phyloP scores from a whole-genome alignment of 495 filamentous ascomycete genomes.

The Trichodelitschia bisporula region DNA sequence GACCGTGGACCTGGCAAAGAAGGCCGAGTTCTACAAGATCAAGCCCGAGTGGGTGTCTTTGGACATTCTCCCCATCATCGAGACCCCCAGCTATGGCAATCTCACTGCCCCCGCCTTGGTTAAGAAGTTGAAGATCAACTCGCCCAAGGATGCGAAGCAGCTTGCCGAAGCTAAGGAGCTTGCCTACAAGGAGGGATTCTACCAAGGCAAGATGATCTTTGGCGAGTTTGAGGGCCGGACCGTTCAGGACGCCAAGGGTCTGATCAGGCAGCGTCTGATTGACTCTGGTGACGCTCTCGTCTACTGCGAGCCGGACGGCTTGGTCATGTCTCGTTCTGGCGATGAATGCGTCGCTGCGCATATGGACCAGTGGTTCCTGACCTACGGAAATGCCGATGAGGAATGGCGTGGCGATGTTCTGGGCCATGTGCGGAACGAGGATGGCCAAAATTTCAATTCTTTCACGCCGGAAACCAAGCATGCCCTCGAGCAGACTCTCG shows the following conservation, averaged over 20 bases:
- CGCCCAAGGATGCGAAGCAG: slow-evolving; percentile 77
- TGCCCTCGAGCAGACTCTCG: slow-evolving; percentile 56
- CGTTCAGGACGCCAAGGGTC: slow-evolving; percentile 65
- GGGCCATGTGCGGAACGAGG: slow-evolving; percentile 42
- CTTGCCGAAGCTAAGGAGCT: slow-evolving; percentile 84
- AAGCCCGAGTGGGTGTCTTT: slow-evolving; percentile 90
- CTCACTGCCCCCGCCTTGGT: slow-evolving; percentile 61
- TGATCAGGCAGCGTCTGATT: slow-evolving; percentile 58
- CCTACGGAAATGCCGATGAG: slow-evolving; percentile 50
- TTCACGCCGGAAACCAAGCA: slow-evolving; percentile 60
- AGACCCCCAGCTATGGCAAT: slow-evolving; percentile 74
- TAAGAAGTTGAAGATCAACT: slow-evolving; percentile 86
- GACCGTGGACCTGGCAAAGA: slow-evolving; percentile 68
- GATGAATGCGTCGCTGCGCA: slow-evolving; percentile 84
- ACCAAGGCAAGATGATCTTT: slow-evolving; percentile 74
- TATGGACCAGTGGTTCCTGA: slow-evolving; percentile 91
- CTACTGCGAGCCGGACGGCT: slow-evolving; percentile 80
- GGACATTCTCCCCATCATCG: slow-evolving; percentile 68
- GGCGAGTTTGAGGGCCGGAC: slow-evolving; percentile 76
- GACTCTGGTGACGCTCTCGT: slow-evolving; percentile 61
- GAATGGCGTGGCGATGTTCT: slow-evolving; percentile 54
- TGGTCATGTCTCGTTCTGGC: slow-evolving; percentile 61
- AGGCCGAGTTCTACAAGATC: slow-evolving; percentile 92
- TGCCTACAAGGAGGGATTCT: slow-evolving; percentile 95
- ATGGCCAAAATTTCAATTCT: slow-evolving; percentile 37